Evolutionary conservation across 805 yeast species (phyloP).

Genomic region (Tetrapisispora fleetii): DNA sequence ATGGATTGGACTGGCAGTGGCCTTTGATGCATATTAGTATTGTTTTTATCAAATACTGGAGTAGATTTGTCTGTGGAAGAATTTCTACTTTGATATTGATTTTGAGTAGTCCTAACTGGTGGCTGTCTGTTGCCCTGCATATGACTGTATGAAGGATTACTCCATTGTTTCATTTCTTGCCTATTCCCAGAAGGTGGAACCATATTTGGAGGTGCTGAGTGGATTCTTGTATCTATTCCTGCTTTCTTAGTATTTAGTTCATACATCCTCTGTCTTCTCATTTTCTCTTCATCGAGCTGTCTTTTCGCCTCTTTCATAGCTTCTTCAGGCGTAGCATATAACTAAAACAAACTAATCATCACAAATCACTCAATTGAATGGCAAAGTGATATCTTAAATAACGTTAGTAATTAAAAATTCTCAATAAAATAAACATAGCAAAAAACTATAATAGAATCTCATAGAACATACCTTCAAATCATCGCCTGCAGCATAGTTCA

Average conservation of each 20-base stretch:
- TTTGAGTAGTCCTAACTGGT: not conserved
- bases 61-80: not conserved
- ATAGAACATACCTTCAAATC: constrained; percentile 5
- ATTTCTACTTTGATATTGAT: not conserved
- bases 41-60: not conserved
- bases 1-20: not conserved
- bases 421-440: not conserved
- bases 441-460: not conserved
- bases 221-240: constrained; percentile 12
- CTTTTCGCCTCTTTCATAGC: constrained; percentile 25
- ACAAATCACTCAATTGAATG: constrained; percentile 2
- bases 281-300: constrained; percentile 19
- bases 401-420: not conserved
- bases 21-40: not conserved
- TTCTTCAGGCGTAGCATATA: constrained; percentile 30
- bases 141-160: not conserved
- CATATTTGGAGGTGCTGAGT: constrained; percentile 12
- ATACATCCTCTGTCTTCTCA: constrained; percentile 13
- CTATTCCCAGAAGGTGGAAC: not conserved
- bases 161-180: not conserved
- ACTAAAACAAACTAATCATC: constrained; percentile 9
- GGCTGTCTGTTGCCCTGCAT: not conserved
- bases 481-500: constrained; percentile 29
- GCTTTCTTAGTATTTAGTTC: constrained; percentile 5
- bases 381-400: no score